These are phyloP conservation scores for Colletotrichum nymphaeae DNA, from an alignment of 2,329 filamentous ascomycete species.

Conservation along the genomic window DNA sequence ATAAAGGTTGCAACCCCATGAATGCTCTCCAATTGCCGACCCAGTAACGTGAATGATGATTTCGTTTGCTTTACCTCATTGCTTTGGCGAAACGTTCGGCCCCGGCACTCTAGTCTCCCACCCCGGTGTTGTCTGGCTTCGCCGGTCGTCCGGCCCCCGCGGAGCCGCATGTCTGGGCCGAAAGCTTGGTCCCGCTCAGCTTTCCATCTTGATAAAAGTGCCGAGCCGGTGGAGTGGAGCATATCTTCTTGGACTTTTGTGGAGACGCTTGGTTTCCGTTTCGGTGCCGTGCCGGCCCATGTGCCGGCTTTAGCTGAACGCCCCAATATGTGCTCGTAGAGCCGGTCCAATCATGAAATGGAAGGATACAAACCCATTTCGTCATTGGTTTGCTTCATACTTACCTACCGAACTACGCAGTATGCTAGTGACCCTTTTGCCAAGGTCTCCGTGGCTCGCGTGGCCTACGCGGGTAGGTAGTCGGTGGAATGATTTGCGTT, in stretches of 20 bases:
- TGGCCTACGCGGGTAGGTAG: too few species aligned
- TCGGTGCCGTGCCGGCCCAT: not conserved
- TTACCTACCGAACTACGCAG: too few species aligned
- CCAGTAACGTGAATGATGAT: too few species aligned
- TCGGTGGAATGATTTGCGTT: not conserved
- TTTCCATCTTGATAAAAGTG: not conserved
- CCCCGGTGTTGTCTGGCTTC: not conserved
- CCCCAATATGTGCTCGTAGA: not conserved
- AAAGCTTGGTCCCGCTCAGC: not conserved
- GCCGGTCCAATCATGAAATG: slow-evolving; percentile 22
- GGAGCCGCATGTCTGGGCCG: slow-evolving; percentile 5
- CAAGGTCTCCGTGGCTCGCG: too few species aligned
- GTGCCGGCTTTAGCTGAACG: not conserved
- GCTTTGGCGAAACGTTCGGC: not conserved
- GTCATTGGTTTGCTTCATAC: not conserved
- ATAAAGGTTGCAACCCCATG: not conserved
- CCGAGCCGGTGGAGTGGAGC: not conserved
- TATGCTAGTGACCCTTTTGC: not conserved
- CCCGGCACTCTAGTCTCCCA: too few species aligned
- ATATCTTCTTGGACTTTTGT: not conserved
- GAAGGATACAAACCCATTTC: not conserved
- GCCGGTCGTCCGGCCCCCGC: not conserved
- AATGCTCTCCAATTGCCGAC: not conserved
- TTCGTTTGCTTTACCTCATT: not conserved
- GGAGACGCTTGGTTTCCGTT: not conserved